Evolutionary conservation across 78 protist genomes (phyloP).

Genomic region (Acrasis kona): DNA sequence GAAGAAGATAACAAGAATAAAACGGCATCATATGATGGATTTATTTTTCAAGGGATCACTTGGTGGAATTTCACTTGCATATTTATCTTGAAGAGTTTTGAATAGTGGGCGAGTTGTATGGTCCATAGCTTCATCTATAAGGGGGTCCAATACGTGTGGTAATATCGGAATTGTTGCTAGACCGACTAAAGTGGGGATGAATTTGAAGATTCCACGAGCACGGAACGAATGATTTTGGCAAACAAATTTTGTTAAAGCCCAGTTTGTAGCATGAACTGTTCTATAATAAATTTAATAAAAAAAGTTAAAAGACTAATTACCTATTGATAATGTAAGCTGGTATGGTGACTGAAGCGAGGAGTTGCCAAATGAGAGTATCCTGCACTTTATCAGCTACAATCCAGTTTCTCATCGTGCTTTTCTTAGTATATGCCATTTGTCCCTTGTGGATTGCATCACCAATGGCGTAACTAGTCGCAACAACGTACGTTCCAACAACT

Average conservation of each 20-base stretch:
- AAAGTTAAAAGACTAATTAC: too few relatives aligned
- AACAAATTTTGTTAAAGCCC: too few relatives aligned
- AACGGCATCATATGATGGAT: too few relatives aligned
- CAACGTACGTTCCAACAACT: slow-evolving; percentile 7
- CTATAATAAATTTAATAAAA: too few relatives aligned
- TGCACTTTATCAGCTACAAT: not conserved
- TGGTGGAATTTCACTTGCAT: too few relatives aligned
- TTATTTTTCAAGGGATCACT: too few relatives aligned
- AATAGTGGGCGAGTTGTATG: too few relatives aligned
- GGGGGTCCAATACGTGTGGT: slow-evolving; percentile 11
- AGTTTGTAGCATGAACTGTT: too few relatives aligned
- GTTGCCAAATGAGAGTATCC: slow-evolving; percentile 14
- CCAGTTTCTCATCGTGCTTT: not conserved
- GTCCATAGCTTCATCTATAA: not conserved
- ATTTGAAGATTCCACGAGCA: too few relatives aligned
- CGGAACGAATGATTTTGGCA: too few relatives aligned
- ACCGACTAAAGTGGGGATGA: slow-evolving; percentile 5
- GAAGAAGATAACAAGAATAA: too few relatives aligned
- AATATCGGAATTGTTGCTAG: slow-evolving; percentile 9
- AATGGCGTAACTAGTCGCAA: not conserved
- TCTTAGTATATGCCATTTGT: not conserved
- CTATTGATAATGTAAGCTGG: slow-evolving; percentile 7
- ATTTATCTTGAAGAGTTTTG: too few relatives aligned
- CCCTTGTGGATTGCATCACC: slow-evolving; percentile 18
- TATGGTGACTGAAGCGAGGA: slow-evolving; percentile 7